These are phyloP conservation scores for Neonectria faginata DNA, from an alignment of 2,329 filamentous ascomycete genomes.

Conservation along the genomic window DNA sequence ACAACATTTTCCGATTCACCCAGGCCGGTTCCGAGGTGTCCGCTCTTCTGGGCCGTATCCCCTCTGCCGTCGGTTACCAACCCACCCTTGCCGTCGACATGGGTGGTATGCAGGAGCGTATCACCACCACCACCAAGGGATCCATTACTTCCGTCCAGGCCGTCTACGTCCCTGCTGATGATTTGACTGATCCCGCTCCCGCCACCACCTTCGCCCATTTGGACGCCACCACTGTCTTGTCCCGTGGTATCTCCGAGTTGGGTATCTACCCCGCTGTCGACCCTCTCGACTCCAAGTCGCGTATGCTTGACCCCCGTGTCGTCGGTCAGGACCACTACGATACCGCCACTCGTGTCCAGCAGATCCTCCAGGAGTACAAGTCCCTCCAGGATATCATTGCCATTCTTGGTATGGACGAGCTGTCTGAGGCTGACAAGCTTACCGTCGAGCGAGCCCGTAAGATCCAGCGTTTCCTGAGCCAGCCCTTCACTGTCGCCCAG, in stretches of 20 bases:
- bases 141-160: slow-evolving; percentile 99
- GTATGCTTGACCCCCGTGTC: slow-evolving; percentile 99
- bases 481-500: slow-evolving; percentile 92
- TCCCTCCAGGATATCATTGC: slow-evolving; percentile 99
- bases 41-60: slow-evolving; percentile 98
- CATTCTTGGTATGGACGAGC: slow-evolving; percentile 99
- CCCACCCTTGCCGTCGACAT: slow-evolving; percentile 98
- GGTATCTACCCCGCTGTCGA: slow-evolving; percentile 99
- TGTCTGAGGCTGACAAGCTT: slow-evolving; percentile 99
- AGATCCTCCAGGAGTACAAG: slow-evolving; percentile 99
- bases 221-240: slow-evolving; percentile 99
- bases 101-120: slow-evolving; percentile 99
- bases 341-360: slow-evolving; percentile 93
- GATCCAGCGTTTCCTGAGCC: slow-evolving; percentile 99
- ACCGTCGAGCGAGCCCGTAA: slow-evolving; percentile 99
- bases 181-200: slow-evolving; percentile 99
- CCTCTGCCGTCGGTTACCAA: slow-evolving; percentile 99
- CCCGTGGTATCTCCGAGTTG: slow-evolving; percentile 99
- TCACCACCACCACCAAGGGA: slow-evolving; percentile 99
- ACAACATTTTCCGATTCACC: slow-evolving; percentile 99
- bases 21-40: slow-evolving; percentile 99
- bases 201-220: slow-evolving; percentile 99
- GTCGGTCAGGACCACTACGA: slow-evolving; percentile 98
- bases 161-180: slow-evolving; percentile 99
- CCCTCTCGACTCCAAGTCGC: slow-evolving; percentile 98